Conservation (phyloP, 1,139 yeast genomes). For the Candida frijolesensis region DNA sequence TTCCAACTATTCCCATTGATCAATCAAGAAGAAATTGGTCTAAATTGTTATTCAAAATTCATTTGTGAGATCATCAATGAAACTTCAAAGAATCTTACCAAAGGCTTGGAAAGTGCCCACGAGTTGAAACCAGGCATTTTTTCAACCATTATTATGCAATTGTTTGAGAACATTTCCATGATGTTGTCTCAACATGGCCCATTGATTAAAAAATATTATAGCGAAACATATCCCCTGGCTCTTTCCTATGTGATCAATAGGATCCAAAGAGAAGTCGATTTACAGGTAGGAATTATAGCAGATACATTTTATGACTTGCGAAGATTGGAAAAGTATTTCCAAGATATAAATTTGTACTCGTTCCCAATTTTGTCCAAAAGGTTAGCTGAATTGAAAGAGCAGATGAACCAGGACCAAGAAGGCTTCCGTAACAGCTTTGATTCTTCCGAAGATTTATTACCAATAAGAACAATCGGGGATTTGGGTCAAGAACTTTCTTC, state of each 20-base stretch:
- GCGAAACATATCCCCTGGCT: conserved; percentile 50
- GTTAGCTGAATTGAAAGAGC: conserved; percentile 22
- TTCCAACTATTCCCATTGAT: conserved; percentile 89
- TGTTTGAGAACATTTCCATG: conserved; percentile 83
- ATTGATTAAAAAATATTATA: conserved; percentile 73
- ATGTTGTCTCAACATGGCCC: conserved; percentile 87
- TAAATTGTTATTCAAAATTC: conserved; percentile 79
- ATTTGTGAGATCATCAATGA: conserved; percentile 83
- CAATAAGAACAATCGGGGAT: conserved; percentile 53
- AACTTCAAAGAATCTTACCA: conserved; percentile 66
- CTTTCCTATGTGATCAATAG: conserved; percentile 68
- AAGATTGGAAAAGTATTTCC: conserved; percentile 55
- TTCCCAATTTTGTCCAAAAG: conserved; percentile 50
- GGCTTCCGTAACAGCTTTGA: conserved; percentile 10
- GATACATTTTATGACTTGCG: conserved; percentile 85
- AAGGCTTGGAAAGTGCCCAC: conserved; percentile 35
- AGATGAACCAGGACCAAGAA: conserved; percentile 9
- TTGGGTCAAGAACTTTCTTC: conserved; percentile 69
- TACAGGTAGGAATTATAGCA: conserved; percentile 84
- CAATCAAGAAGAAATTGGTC: conserved; percentile 69
- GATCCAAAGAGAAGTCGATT: conserved; percentile 85
- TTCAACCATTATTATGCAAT: conserved; percentile 68
- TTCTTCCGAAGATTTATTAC: conserved; percentile 35
- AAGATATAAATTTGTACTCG: conserved; percentile 58
- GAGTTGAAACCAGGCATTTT: conserved; percentile 50